These are phyloP conservation scores for Mycena venus DNA, from an alignment of 768 basidiomycete genomes.

Conservation along the genomic window DNA sequence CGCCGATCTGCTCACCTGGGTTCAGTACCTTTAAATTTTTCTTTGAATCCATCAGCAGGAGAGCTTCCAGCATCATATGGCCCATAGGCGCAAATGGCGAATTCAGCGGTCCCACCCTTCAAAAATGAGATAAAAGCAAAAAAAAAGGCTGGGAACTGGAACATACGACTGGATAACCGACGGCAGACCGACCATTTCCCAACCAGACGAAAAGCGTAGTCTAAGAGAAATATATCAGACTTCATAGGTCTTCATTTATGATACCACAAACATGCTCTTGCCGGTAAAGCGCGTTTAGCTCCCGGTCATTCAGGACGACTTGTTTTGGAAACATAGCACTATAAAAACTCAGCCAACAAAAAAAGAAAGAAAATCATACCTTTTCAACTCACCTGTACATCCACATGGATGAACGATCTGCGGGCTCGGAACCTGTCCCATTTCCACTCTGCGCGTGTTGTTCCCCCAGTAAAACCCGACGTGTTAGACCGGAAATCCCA, in stretches of 20 bases:
- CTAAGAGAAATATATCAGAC: neutral
- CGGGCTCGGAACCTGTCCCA: neutral
- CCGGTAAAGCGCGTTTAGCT: neutral
- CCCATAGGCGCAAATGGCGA: neutral
- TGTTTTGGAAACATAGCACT: constrained; percentile 3
- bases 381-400: constrained; percentile 1
- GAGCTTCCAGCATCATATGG: neutral
- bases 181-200: neutral
- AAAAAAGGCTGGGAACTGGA: neutral
- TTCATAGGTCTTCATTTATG: no score
- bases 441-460: neutral
- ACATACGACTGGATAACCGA: neutral
- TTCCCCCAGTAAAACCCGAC: neutral
- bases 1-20: neutral
- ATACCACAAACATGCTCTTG: neutral
- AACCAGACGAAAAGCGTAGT: constrained; percentile 4
- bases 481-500: neutral
- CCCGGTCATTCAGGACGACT: neutral
- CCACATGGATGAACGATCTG: neutral
- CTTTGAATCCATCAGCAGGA: neutral
- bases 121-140: neutral
- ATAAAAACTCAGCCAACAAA: neutral
- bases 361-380: neutral
- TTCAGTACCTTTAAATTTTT: neutral
- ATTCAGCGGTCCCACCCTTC: neutral